Percentiles rank a stretch among this genome's conserved stretches.
phyloP scores from a whole-genome alignment of 371 early-diverging fungal species.

The Mucor velutinosus region DNA sequence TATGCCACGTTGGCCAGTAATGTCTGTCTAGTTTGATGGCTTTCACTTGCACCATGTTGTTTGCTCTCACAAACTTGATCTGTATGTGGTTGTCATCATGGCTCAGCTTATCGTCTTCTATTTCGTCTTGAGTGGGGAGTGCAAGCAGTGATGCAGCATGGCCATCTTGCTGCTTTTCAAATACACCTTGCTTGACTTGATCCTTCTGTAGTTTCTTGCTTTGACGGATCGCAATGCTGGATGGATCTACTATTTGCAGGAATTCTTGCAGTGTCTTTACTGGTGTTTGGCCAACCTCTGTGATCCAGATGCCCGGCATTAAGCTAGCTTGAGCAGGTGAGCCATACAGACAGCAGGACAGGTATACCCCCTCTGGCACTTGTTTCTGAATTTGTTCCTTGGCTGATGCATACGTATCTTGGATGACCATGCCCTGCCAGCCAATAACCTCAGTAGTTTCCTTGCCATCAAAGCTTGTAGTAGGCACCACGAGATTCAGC shows the following conservation, averaged over 20 bases:
- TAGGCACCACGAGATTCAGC: constrained; percentile 52
- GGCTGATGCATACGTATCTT: constrained; percentile 78
- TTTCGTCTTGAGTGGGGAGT: constrained; percentile 44
- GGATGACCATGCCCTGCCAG: constrained; percentile 88
- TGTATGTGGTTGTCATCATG: constrained; percentile 55
- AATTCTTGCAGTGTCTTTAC: constrained; percentile 52
- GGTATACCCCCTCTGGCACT: constrained; percentile 76
- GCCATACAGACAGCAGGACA: constrained; percentile 68
- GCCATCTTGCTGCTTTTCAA: background rate
- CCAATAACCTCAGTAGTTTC: constrained; percentile 67
- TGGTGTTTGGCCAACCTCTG: constrained; percentile 54
- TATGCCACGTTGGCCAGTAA: constrained; percentile 75
- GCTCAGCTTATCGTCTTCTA: constrained; percentile 11
- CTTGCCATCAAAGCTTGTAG: constrained; percentile 54
- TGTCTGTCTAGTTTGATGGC: constrained; percentile 66
- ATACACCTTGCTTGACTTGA: background rate
- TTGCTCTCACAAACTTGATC: constrained; percentile 61
- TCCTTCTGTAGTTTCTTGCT: constrained; percentile 15
- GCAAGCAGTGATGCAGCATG: background rate
- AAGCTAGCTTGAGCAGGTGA: constrained; percentile 69
- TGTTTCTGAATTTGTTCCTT: constrained; percentile 70
- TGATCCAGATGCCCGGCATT: constrained; percentile 68
- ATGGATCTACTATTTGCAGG: constrained; percentile 34
- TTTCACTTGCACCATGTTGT: constrained; percentile 52
- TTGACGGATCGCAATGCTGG: constrained; percentile 29